Conservation (phyloP, 1,139 yeast species). For the Suhomyces terraborum region DNA sequence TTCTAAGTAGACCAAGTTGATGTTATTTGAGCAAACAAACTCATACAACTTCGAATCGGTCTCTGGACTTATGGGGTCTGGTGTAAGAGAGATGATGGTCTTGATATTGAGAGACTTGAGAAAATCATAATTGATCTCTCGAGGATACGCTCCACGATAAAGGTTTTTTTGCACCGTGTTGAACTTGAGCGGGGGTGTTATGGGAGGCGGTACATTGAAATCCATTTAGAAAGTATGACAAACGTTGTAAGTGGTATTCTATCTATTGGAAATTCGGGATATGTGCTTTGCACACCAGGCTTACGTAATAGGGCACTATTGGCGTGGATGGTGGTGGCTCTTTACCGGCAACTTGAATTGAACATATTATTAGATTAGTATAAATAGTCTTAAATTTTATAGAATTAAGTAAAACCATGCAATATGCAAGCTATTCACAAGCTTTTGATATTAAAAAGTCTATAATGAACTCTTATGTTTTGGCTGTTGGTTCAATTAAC, state of each 20-base stretch:
- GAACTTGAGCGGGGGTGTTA: slow-evolving; percentile 83
- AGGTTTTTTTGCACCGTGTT: slow-evolving; percentile 68
- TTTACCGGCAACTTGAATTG: no score
- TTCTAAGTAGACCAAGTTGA: slow-evolving; percentile 62
- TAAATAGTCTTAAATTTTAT: slow-evolving; percentile 5
- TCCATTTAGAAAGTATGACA: slow-evolving; percentile 15
- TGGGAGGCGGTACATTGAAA: slow-evolving; percentile 34
- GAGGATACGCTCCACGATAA: slow-evolving; percentile 86
- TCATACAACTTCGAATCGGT: slow-evolving; percentile 52
- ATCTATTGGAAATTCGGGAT: neutral
- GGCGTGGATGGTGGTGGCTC: no score
- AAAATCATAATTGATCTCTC: slow-evolving; percentile 72
- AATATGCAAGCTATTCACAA: neutral
- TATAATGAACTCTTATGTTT: slow-evolving; percentile 1
- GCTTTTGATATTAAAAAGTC: slow-evolving; percentile 4
- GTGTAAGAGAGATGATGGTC: slow-evolving; percentile 79
- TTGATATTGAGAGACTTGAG: slow-evolving; percentile 65
- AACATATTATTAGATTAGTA: slow-evolving; percentile 9
- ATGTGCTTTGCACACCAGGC: neutral
- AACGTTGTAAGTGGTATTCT: neutral
- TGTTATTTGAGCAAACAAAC: slow-evolving; percentile 52
- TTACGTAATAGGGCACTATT: slow-evolving; percentile 1
- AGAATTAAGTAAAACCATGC: slow-evolving; percentile 4
- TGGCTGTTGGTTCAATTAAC: slow-evolving; percentile 4
- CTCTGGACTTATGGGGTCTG: slow-evolving; percentile 62